These are phyloP conservation scores for Mortierella sp. DNA, from an alignment of 371 early-diverging fungal genomes.

Conservation along the genomic window DNA sequence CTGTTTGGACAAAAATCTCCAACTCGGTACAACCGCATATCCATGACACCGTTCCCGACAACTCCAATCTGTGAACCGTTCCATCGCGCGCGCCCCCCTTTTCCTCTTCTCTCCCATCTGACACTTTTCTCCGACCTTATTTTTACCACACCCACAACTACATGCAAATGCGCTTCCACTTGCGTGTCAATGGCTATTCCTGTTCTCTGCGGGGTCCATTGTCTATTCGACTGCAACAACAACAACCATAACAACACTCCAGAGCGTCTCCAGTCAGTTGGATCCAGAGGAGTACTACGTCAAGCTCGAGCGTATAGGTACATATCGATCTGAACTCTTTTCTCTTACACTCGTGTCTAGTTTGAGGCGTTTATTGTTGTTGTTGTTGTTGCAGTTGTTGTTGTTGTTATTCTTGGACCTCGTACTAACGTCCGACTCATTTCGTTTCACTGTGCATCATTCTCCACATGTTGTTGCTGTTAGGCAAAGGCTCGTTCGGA, in stretches of 20 bases:
- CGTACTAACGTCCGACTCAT: slow-evolving; percentile 5
- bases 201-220: not conserved
- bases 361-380: not conserved
- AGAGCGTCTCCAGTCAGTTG: slow-evolving; percentile 48
- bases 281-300: slow-evolving; percentile 59
- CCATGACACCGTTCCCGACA: slow-evolving; percentile 24
- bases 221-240: not conserved
- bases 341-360: no score
- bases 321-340: not conserved
- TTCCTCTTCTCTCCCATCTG: not conserved
- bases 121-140: slow-evolving; percentile 7
- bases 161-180: not conserved
- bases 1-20: not conserved
- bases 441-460: not conserved
- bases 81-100: not conserved
- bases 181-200: not conserved
- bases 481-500: slow-evolving; percentile 93
- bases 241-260: not conserved
- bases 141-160: not conserved
- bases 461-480: slow-evolving; percentile 3
- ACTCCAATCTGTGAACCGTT: not conserved
- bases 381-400: not conserved
- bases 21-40: slow-evolving; percentile 2
- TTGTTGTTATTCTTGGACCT: not conserved
- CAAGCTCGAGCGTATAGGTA: slow-evolving; percentile 53